These are phyloP conservation scores for Scenedesmus sp. DNA, from an alignment of 163 green algal genomes.

Conservation along the genomic window DNA sequence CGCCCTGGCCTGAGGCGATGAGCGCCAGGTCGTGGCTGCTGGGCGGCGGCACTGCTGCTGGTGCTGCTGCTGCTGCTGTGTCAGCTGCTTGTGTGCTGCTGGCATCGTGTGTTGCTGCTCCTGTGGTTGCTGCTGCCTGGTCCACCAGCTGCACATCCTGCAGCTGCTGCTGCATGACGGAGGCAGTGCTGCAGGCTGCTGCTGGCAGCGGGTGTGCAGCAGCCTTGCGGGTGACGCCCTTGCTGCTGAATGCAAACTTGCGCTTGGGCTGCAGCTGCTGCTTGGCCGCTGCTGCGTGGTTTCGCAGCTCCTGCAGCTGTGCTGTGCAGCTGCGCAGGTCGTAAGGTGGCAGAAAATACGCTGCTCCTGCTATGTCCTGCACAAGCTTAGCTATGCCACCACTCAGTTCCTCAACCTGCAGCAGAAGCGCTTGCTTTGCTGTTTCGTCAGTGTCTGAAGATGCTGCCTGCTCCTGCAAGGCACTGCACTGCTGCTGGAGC, in stretches of 20 bases:
- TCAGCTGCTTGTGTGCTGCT: not conserved
- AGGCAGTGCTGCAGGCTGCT: not conserved
- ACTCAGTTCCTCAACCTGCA: slow-evolving; percentile 46
- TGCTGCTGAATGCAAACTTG: slow-evolving; percentile 66
- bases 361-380: slow-evolving; percentile 56
- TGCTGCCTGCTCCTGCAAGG: not conserved
- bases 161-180: not conserved
- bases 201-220: not conserved
- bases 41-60: not conserved
- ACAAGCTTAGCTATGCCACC: slow-evolving; percentile 53
- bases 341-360: slow-evolving; percentile 77
- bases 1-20: slow-evolving; percentile 54
- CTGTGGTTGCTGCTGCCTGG: not conserved
- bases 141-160: not conserved
- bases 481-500: not conserved
- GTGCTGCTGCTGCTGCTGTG: slow-evolving; percentile 35
- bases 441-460: not conserved
- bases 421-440: slow-evolving; percentile 13
- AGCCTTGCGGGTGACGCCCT: not conserved
- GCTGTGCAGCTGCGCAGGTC: slow-evolving; percentile 67
- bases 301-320: slow-evolving; percentile 57
- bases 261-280: slow-evolving; percentile 62
- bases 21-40: slow-evolving; percentile 48
- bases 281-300: slow-evolving; percentile 55
- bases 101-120: not conserved